Evolutionary conservation across 371 early-diverging fungal species (phyloP), one percentile per base, ranked within the genome.

Genomic region (Mucor lusitanicus): DNA sequence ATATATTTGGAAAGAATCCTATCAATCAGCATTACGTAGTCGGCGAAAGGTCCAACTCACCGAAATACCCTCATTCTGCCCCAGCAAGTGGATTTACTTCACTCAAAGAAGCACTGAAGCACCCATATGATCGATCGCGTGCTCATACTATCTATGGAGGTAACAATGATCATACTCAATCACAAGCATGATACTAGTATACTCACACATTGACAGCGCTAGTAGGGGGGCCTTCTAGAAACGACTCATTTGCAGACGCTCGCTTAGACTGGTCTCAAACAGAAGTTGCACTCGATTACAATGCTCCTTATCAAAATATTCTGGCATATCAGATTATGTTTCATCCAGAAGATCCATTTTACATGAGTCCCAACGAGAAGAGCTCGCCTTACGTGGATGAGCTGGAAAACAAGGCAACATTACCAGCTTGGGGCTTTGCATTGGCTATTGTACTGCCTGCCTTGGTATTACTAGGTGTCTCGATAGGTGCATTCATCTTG

Each of bases 251-350:
- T 63, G 15, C 60, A 0, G 86, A 86, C 42, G 30, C 55, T 9
- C 74, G 80, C 0, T 55, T 65, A 19, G 69, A 84, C 40, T 86
- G 83, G 83, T n/a, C 60, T 19, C 79, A 86, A 65, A 77, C 67
- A 19, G 84, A 86, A 70, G 83, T 84, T 8, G 86, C 86, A 0
- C 56, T 85, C 57, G 84, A 85, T 39, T 85, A 85, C 61, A 85
- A 85, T 50, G 83, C 84, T 35, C 80, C 81, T 0, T 81, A 82
- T 53, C 81, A 81, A 28, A 76, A 70, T 8, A 15, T 84, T 32
- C 64, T 85, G 67, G 86, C 86, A 0, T 78, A 81, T 61, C 81
- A 84, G 57, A 70, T 82, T 25, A 77, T 82, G 76, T 74, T 64
- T 35, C 50, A 37, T 33, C 11, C 61, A 0, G 23, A 61, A 1